Base-by-base conservation (phyloP, 179 eudicot species). In the Silene noctiflora region DNA sequence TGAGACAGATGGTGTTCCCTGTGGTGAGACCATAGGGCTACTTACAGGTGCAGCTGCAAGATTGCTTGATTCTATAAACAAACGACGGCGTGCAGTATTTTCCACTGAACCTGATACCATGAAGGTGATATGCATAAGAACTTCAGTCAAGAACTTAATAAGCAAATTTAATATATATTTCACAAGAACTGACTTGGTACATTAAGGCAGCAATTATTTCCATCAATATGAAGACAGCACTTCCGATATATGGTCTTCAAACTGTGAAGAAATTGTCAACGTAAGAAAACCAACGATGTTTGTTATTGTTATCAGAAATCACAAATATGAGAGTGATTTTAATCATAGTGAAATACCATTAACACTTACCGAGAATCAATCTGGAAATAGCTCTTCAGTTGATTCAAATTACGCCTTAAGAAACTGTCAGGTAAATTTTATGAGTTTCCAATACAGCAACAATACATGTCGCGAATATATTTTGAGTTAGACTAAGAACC, bases 1-100 rank as follows among this genome's bases (percentile, higher is more conserved):
- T 6, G 67, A 78, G 14, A 72, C 68, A 74, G 75, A 31, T 27
- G 69, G 74, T 33, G 77, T 56, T n/a, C 44, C 17, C 3, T 59
- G 74, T 67, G 61, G 77, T 10, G 72, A 5, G 22, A 70, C 48
- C 29, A 59, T 78, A 29, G 25, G 21, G 4, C 17, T 71, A 8
- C 75, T 55, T 62, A 76, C 2, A 58, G 83, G 81, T 53, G 29
- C 72, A 69, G 84, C 84, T 11, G 46, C 81, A 74, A 86, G 81
- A 56, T 86, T 86, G 59, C 63, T 78, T 20, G 87, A 73, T 64
- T 84, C 84, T 69, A 0, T 78, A 21, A 10, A 68, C 60, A 80
- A 39, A 11, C 58, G 81, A 39, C 89, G 87, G 2, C 74, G 75
- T 19, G 39, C 59, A 67, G 20, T 42, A 42, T 58, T 65, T 67